Evolutionary conservation across 176 grass and related monocot species (phyloP), one percentile per base, ranked within the genome.

Genomic region (Ensete glaucum): DNA sequence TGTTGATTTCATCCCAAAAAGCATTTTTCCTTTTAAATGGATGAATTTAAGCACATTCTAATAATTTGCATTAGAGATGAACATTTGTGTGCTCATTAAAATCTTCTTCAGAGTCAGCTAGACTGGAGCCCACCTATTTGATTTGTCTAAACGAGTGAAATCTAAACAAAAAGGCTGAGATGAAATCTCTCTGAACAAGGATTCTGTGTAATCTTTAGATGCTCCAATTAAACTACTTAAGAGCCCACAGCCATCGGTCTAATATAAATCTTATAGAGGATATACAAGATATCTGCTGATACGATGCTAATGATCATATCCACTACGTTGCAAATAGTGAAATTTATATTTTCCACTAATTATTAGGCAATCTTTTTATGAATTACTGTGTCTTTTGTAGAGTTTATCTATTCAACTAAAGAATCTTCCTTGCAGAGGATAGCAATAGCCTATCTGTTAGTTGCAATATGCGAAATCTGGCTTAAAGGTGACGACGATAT

Each of bases 391-490:
- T 16, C 34, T 43, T 34, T 50, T 51, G 7, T 2, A 11, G 20
- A 4, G 17, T 7, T 70, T 11, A 1, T 52, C n/a, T 70, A 20
- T 21, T 51, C 16, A 51, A 21, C 34, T 10, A 49, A 51, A 11
- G 5, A 16, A 73, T 52, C 48, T 8, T 79, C 64, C 10, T 34
- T 48, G 50, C 66, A 96, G 92, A 92, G 89, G 62, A 96, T 96
- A 72, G 89, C 89, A 23, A 67, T 92, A 22, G 80, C 87, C 2
- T 92, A 92, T 82, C 78, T 96, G 26, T 52, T 71, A 23, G 87
- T 78, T 74, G 87, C 92, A 22, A 72, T 96, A 73, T 96, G 87
- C 3, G 89, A 92, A 82, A 86, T 96, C 62, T 92, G 89, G 92
- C 80, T 92, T 9, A 75, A 59, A 64, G 9, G 26, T 59, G 77